These are phyloP conservation scores for Trametes punicea DNA, from an alignment of 768 basidiomycete species.

Conservation along the genomic window DNA sequence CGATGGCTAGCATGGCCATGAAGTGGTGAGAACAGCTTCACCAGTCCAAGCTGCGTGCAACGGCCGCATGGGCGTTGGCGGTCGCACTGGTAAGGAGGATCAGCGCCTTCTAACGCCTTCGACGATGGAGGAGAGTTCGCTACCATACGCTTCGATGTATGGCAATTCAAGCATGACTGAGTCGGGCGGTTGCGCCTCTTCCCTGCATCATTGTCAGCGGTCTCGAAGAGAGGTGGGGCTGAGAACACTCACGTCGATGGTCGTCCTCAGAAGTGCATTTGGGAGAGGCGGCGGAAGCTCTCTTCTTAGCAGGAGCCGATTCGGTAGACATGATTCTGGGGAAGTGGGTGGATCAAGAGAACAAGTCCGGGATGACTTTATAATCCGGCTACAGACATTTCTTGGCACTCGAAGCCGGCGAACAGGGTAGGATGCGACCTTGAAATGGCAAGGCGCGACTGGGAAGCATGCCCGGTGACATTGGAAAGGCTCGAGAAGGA, in stretches of 20 bases:
- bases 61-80: slow-evolving; percentile 48
- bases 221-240: slow-evolving; percentile 19
- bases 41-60: slow-evolving; percentile 40
- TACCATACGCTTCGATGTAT: slow-evolving; percentile 74
- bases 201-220: slow-evolving; percentile 24
- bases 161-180: slow-evolving; percentile 71
- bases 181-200: slow-evolving; percentile 67
- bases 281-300: slow-evolving; percentile 25
- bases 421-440: slow-evolving; percentile 3
- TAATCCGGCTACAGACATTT: background rate
- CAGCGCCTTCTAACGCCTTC: background rate
- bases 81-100: slow-evolving; percentile 37
- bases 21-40: slow-evolving; percentile 28
- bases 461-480: slow-evolving; percentile 7
- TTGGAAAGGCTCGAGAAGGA: slow-evolving; percentile 11
- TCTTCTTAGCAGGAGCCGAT: slow-evolving; percentile 25
- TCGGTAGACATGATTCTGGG: slow-evolving; percentile 26
- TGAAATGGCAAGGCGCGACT: slow-evolving; percentile 8
- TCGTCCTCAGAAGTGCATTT: slow-evolving; percentile 41
- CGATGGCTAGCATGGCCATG: background rate
- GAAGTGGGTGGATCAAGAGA: slow-evolving; percentile 7
- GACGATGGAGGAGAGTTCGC: slow-evolving; percentile 3
- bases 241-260: slow-evolving; percentile 37
- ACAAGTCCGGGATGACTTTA: slow-evolving; percentile 9
- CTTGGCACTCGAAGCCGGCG: slow-evolving; percentile 15